These are phyloP conservation scores for cucumber (Cucumis sativus) DNA, from an alignment of 306 rosid genomes.

Conservation along the genomic window DNA sequence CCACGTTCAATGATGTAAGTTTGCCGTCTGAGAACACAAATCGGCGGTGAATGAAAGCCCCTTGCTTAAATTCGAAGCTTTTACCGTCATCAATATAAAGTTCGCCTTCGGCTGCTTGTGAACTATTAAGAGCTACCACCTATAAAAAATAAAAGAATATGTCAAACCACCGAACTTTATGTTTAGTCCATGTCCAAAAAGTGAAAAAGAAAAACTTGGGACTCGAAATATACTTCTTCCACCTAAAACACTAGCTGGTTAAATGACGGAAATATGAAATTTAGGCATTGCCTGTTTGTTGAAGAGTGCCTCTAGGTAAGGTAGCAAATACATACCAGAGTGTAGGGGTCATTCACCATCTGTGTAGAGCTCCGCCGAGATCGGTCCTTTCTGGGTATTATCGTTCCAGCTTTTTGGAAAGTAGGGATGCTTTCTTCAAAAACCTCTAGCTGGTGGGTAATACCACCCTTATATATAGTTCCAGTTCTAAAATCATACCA, in stretches of 20 bases:
- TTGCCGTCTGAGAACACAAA: conserved; percentile 57
- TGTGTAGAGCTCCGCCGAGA: conserved; percentile 89
- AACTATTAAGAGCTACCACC: conserved; percentile 89
- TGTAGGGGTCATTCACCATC: conserved; percentile 86
- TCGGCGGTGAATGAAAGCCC: conserved; percentile 79
- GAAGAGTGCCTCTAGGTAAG: not conserved
- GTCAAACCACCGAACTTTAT: not conserved
- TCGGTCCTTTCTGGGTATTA: conserved; percentile 82
- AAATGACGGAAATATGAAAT: not conserved
- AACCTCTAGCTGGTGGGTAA: conserved; percentile 52
- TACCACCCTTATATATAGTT: conserved; percentile 58
- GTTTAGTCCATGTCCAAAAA: not conserved
- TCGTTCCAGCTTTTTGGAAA: conserved; percentile 85
- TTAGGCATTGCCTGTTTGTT: not conserved
- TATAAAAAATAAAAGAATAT: conserved; percentile 10
- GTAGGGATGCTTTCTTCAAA: conserved; percentile 79
- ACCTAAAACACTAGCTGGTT: not conserved
- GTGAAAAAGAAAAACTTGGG: not conserved
- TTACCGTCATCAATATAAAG: conserved; percentile 78
- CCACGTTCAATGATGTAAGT: conserved; percentile 47
- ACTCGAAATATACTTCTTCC: not conserved
- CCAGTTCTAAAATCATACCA: conserved; percentile 86
- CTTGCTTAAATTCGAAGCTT: conserved; percentile 60
- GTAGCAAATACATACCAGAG: conserved; percentile 53
- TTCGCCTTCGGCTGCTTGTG: conserved; percentile 90